phyloP scores from a whole-genome alignment of 2,329 filamentous ascomycete species.

The Colletotrichum shisoi region DNA sequence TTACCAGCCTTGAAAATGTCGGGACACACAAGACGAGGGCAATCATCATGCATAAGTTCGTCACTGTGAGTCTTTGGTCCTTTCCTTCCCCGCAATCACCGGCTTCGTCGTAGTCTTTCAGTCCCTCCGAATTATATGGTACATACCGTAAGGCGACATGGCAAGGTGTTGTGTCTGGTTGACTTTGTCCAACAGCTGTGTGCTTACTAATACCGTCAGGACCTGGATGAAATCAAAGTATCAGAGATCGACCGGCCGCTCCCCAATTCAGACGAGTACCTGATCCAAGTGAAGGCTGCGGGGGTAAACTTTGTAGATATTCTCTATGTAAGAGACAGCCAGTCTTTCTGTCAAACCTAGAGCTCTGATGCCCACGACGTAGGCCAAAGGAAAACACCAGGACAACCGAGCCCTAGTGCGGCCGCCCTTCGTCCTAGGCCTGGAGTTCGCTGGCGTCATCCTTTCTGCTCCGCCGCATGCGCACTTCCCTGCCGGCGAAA shows the following conservation, averaged over 20 bases:
- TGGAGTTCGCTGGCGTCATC: conserved; percentile 67
- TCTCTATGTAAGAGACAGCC: conserved; percentile 55
- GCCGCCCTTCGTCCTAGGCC: conserved; percentile 66
- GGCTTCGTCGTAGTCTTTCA: background rate
- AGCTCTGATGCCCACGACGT: background rate
- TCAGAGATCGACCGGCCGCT: conserved; percentile 42
- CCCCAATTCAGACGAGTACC: conserved; percentile 40
- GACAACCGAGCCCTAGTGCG: conserved; percentile 65
- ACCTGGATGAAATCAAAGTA: conserved; percentile 42
- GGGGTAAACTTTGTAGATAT: conserved; percentile 69
- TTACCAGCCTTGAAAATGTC: background rate
- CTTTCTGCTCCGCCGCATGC: conserved; percentile 49
- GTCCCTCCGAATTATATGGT: background rate
- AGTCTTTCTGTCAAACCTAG: background rate
- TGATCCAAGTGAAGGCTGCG: conserved; percentile 58
- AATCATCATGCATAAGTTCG: conserved; percentile 44
- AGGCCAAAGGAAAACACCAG: conserved; percentile 65
- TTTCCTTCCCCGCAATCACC: no score
- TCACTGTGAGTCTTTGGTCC: conserved; percentile 33
- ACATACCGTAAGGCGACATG: background rate
- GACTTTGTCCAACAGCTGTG: background rate
- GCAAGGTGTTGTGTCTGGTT: background rate
- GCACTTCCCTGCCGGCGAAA: conserved; percentile 55
- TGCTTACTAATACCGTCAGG: conserved; percentile 8
- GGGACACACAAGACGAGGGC: conserved; percentile 43